Evolutionary conservation across 1,284 basidiomycete genomes (phyloP).

Genomic region (Xerocomus minutiporus): DNA sequence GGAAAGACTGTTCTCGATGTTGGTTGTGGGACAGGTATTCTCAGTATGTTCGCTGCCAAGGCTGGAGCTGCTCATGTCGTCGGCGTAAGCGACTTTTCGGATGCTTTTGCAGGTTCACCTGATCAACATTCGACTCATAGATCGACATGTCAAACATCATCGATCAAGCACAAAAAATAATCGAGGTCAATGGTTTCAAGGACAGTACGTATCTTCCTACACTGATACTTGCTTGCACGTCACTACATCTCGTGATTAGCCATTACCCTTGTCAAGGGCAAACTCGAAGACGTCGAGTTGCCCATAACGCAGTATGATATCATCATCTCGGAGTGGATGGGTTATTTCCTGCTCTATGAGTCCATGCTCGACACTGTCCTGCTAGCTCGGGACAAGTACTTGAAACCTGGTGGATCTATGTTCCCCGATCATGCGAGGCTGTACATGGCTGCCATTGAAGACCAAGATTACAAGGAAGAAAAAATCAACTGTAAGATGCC

Average conservation of each 20-base stretch:
- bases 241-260: slow-evolving; percentile 40
- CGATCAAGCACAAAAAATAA: slow-evolving; percentile 96
- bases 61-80: slow-evolving; percentile 96
- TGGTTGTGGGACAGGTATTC: slow-evolving; percentile 97
- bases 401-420: slow-evolving; percentile 86
- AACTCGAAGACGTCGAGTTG: slow-evolving; percentile 88
- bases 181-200: slow-evolving; percentile 94
- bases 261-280: slow-evolving; percentile 96
- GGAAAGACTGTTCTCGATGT: slow-evolving; percentile 97
- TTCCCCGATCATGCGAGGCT: slow-evolving; percentile 96
- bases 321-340: slow-evolving; percentile 99
- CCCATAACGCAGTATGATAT: slow-evolving; percentile 92
- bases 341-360: slow-evolving; percentile 94
- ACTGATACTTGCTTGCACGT: neutral
- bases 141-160: slow-evolving; percentile 99
- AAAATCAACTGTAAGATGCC: slow-evolving; percentile 85
- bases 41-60: slow-evolving; percentile 99
- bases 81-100: slow-evolving; percentile 54
- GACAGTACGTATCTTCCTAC: slow-evolving; percentile 63
- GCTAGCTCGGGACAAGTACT: slow-evolving; percentile 93
- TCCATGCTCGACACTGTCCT: slow-evolving; percentile 99
- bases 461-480: slow-evolving; percentile 99
- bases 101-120: slow-evolving; percentile 3
- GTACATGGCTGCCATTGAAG: slow-evolving; percentile 96
- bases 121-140: slow-evolving; percentile 36